phyloP scores from a whole-genome alignment of 2,329 filamentous ascomycete genomes.

The Purpureocillium takamizusanense region DNA sequence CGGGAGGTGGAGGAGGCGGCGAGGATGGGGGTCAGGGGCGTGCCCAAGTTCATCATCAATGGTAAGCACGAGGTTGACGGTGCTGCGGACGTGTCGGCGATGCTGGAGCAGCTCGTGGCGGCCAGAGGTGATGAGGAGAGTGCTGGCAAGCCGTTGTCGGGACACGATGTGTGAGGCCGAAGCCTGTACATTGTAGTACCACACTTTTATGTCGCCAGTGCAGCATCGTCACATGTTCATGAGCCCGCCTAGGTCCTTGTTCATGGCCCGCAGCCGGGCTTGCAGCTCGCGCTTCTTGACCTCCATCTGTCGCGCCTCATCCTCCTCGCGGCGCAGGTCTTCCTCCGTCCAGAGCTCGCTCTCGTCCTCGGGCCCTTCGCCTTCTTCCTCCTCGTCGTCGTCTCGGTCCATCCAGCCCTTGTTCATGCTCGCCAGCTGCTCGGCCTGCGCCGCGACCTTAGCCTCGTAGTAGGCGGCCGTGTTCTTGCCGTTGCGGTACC shows the following conservation, averaged over 20 bases:
- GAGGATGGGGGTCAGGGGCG: conserved; percentile 48
- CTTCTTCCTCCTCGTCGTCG: conserved; percentile 42
- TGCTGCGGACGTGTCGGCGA: conserved; percentile 60
- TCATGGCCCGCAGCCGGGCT: conserved; percentile 41
- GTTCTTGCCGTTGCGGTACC: conserved; percentile 60
- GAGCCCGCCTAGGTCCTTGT: conserved; percentile 46
- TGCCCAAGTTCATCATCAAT: conserved; percentile 70
- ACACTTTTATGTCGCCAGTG: neutral
- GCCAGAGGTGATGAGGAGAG: conserved; percentile 22
- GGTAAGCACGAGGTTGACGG: conserved; percentile 58
- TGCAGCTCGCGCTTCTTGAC: conserved; percentile 48
- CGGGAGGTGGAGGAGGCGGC: conserved; percentile 43
- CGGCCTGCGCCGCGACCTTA: conserved; percentile 67
- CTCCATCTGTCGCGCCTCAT: conserved; percentile 50
- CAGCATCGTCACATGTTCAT: conserved; percentile 36
- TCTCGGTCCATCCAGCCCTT: conserved; percentile 49
- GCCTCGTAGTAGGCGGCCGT: conserved; percentile 76
- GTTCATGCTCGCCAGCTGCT: conserved; percentile 66
- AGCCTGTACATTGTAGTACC: no score
- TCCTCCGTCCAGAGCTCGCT: conserved; percentile 53
- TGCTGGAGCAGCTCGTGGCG: conserved; percentile 56
- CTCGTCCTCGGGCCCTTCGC: conserved; percentile 39
- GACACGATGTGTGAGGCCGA: neutral
- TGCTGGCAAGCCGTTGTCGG: no score
- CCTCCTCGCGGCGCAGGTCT: conserved; percentile 60